Evolutionary conservation across 768 basidiomycete species (phyloP).

Genomic region (Crepidotus variabilis): DNA sequence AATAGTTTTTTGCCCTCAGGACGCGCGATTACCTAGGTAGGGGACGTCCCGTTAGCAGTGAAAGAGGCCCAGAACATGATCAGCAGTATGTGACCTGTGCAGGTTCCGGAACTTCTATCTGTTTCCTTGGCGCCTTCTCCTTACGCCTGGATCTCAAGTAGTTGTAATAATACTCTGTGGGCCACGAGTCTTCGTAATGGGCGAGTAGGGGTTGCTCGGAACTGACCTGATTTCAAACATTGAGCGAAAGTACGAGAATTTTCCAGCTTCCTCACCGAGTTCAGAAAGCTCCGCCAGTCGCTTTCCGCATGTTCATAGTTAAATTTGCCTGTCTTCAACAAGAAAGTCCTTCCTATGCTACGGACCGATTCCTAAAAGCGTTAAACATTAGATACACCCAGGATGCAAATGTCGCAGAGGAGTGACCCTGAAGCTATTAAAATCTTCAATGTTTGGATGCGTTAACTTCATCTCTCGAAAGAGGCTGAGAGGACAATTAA

Average conservation of each 20-base stretch:
- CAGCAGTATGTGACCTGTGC: too few species aligned
- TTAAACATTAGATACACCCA: background rate
- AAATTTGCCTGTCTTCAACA: background rate
- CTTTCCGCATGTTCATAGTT: background rate
- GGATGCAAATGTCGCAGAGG: background rate
- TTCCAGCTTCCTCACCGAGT: background rate
- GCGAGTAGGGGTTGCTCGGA: background rate
- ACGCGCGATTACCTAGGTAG: background rate
- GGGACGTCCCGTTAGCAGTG: background rate
- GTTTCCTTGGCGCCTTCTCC: background rate
- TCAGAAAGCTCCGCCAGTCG: conserved; percentile 1
- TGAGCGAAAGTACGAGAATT: background rate
- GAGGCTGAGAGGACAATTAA: background rate
- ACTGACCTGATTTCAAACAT: background rate
- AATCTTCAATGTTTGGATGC: background rate
- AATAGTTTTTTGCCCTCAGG: background rate
- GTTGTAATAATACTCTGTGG: background rate
- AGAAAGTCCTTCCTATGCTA: background rate
- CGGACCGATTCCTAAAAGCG: background rate
- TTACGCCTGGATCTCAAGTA: background rate
- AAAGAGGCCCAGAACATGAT: too few species aligned
- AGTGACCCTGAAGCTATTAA: background rate
- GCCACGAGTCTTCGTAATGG: conserved; percentile 4
- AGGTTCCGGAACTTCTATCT: too few species aligned
- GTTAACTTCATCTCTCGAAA: background rate